Percentiles rank a stretch among this genome's conserved stretches.
Conservation (phyloP, 2,329 filamentous ascomycete species). For the Sclerotinia borealis region DNA sequence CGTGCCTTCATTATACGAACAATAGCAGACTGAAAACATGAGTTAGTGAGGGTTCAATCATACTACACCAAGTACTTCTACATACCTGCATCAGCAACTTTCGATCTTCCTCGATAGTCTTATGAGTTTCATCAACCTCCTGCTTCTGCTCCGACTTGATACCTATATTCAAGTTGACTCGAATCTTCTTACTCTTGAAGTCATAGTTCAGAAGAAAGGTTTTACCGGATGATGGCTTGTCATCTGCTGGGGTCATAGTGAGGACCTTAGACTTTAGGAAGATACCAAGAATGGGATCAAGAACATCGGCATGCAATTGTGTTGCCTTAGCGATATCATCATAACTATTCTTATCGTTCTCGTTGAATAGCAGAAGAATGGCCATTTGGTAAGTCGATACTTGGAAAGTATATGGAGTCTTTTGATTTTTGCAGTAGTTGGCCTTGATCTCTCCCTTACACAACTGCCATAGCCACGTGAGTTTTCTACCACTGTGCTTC, state of each 20-base stretch:
- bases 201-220: conserved; percentile 82
- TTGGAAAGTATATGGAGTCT: conserved; percentile 92
- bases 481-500: conserved; percentile 93
- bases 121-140: conserved; percentile 95
- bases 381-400: conserved; percentile 99
- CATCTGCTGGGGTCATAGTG: conserved; percentile 61
- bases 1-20: conserved; percentile 99
- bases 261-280: conserved; percentile 92
- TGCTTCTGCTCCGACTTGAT: conserved; percentile 96
- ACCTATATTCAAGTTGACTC: conserved; percentile 90
- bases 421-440: conserved; percentile 82
- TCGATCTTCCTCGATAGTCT: conserved; percentile 97
- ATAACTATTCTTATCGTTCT: conserved; percentile 77
- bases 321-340: conserved; percentile 82
- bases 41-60: conserved; percentile 28
- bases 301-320: conserved; percentile 69
- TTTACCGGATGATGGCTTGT: conserved; percentile 72
- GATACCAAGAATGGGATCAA: conserved; percentile 81
- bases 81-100: conserved; percentile 94
- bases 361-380: conserved; percentile 90
- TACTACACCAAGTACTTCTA: conserved; percentile 21
- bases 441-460: conserved; percentile 96
- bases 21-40: conserved; percentile 71
- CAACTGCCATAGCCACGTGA: conserved; percentile 97
- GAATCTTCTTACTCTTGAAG: conserved; percentile 98